Conservation (phyloP, 441 rosid genomes). For the Brassica hybrid region DNA sequence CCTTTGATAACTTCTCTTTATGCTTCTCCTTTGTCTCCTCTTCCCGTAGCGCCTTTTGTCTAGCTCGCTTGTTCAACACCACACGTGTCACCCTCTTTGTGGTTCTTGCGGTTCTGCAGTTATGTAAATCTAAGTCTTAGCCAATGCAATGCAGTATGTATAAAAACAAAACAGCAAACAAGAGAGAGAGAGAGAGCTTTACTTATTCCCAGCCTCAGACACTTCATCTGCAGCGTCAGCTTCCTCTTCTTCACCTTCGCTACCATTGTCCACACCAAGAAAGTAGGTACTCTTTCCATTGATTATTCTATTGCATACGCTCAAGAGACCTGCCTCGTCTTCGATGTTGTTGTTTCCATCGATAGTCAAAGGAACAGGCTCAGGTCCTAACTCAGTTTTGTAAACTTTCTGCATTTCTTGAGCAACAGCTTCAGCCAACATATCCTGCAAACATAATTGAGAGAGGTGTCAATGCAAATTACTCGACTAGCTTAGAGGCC, state of each 20-base stretch:
- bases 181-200: constrained; percentile 2
- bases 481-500: background rate
- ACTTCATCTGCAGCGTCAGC: constrained; percentile 44
- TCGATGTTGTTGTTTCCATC: constrained; percentile 60
- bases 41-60: constrained; percentile 52
- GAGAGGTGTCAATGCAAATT: background rate
- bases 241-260: constrained; percentile 59
- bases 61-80: constrained; percentile 72
- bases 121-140: no score
- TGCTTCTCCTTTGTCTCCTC: constrained; percentile 53
- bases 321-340: constrained; percentile 61
- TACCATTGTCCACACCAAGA: constrained; percentile 66
- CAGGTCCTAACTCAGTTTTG: constrained; percentile 78
- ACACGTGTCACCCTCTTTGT: constrained; percentile 74
- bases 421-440: constrained; percentile 87
- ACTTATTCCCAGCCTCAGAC: constrained; percentile 58
- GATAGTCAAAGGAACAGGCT: constrained; percentile 81
- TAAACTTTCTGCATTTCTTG: constrained; percentile 88
- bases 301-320: background rate
- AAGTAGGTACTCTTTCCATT: constrained; percentile 52
- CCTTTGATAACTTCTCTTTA: constrained; percentile 52
- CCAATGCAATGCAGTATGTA: no score
- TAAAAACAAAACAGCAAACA: no score
- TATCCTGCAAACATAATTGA: constrained; percentile 51
- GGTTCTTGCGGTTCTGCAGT: constrained; percentile 52